phyloP scores from a whole-genome alignment of 2,329 filamentous ascomycete genomes.

The Aspergillus ibericus region DNA sequence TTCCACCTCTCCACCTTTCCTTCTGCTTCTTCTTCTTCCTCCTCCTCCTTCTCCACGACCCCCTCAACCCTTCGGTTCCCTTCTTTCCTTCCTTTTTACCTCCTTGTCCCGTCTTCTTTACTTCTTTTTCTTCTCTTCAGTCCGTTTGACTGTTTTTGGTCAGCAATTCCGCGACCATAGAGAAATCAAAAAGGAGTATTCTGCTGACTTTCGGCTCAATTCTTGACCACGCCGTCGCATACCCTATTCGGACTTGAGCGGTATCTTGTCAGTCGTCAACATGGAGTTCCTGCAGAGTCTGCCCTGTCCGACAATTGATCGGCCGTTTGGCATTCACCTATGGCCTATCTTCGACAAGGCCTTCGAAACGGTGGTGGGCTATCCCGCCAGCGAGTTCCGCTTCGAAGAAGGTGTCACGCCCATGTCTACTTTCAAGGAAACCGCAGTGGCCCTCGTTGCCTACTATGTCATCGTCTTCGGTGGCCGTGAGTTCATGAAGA shows the following conservation, averaged over 20 bases:
- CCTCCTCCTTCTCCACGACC: slow-evolving; percentile 18
- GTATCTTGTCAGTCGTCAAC: slow-evolving; percentile 19
- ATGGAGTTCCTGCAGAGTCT: slow-evolving; percentile 54
- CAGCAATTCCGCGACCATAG: slow-evolving; percentile 10
- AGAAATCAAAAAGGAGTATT: slow-evolving; percentile 10
- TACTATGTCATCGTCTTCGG: slow-evolving; percentile 96
- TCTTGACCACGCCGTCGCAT: background rate
- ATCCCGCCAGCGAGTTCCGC: slow-evolving; percentile 79
- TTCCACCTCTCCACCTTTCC: slow-evolving; percentile 13
- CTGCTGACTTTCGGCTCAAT: background rate
- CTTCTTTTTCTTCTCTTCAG: slow-evolving; percentile 11
- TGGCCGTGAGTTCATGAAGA: slow-evolving; percentile 88
- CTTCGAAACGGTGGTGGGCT: slow-evolving; percentile 74
- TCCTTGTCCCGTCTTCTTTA: slow-evolving; percentile 12
- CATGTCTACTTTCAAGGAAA: slow-evolving; percentile 85
- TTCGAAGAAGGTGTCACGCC: slow-evolving; percentile 81
- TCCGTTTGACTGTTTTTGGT: slow-evolving; percentile 1
- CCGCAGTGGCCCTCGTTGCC: slow-evolving; percentile 73
- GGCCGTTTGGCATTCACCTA: slow-evolving; percentile 84
- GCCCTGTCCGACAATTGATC: slow-evolving; percentile 78
- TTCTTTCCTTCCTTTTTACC: slow-evolving; percentile 56
- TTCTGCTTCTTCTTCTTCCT: slow-evolving; percentile 28
- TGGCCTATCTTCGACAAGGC: slow-evolving; percentile 94
- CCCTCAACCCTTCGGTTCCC: slow-evolving; percentile 59
- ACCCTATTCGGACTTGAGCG: background rate